Evolutionary conservation across 139 green algal genomes (phyloP).

Genomic region (Volvox africanus): DNA sequence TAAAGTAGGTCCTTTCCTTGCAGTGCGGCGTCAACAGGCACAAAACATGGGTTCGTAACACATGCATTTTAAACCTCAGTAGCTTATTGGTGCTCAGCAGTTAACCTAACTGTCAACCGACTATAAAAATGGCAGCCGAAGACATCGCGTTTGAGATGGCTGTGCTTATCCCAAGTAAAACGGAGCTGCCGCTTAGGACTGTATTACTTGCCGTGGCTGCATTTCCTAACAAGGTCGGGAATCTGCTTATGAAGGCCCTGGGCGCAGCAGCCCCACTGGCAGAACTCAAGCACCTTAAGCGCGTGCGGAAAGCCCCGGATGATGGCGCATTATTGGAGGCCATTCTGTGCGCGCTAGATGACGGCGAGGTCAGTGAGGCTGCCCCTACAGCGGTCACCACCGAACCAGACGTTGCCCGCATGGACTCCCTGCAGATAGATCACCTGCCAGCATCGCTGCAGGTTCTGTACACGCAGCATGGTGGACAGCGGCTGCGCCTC

Average conservation of each 20-base stretch:
- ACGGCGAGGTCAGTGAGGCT: background rate
- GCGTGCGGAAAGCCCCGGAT: conserved; percentile 63
- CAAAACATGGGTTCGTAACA: too few relatives aligned
- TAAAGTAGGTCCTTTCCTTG: background rate
- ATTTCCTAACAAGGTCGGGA: conserved; percentile 45
- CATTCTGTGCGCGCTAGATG: conserved; percentile 54
- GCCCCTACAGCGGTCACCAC: background rate
- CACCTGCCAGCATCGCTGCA: background rate
- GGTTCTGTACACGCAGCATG: background rate
- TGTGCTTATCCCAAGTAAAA: conserved; percentile 48
- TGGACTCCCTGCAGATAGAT: background rate
- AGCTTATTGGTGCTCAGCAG: too few relatives aligned
- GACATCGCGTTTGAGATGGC: conserved; percentile 44
- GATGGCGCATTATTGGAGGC: conserved; percentile 50
- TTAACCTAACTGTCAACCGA: background rate
- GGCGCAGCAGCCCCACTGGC: conserved; percentile 49
- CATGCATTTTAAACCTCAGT: too few relatives aligned
- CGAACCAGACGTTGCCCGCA: background rate
- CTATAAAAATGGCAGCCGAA: background rate
- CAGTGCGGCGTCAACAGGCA: background rate
- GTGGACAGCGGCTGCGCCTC: conserved; percentile 29
- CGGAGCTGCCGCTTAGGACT: conserved; percentile 41
- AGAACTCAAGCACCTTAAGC: conserved; percentile 74
- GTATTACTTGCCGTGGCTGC: conserved; percentile 40
- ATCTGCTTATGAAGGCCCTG: conserved; percentile 63